These are phyloP conservation scores for Yamadazyma diddensiae DNA, from an alignment of 1,139 yeast species.

Conservation along the genomic window DNA sequence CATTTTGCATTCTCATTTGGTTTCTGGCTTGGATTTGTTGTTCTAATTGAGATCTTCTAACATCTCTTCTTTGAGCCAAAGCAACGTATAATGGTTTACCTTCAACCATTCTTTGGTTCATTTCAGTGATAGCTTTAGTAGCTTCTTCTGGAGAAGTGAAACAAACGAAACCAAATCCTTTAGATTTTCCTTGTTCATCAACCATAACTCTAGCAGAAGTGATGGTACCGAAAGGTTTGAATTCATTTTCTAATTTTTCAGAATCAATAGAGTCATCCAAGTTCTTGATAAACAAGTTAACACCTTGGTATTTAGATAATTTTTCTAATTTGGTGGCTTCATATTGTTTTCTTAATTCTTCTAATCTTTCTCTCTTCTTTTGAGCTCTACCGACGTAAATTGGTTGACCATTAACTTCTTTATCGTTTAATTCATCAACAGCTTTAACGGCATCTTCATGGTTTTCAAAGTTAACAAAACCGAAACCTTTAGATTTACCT, in stretches of 20 bases:
- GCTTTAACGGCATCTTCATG: slow-evolving; percentile 91
- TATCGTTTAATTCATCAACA: slow-evolving; percentile 87
- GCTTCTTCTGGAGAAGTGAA: slow-evolving; percentile 99
- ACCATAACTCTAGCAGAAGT: slow-evolving; percentile 97
- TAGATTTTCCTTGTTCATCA: slow-evolving; percentile 91
- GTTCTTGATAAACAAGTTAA: slow-evolving; percentile 94
- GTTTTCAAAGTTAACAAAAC: slow-evolving; percentile 85
- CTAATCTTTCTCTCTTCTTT: slow-evolving; percentile 97
- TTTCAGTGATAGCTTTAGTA: slow-evolving; percentile 95
- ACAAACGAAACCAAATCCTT: slow-evolving; percentile 98
- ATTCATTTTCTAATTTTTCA: slow-evolving; percentile 88
- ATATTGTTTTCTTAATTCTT: slow-evolving; percentile 93
- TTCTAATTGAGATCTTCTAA: slow-evolving; percentile 94
- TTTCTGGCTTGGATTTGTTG: slow-evolving; percentile 98
- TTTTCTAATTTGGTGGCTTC: slow-evolving; percentile 92
- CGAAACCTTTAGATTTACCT: slow-evolving; percentile 94
- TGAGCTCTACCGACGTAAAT: slow-evolving; percentile 98
- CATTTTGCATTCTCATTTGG: slow-evolving; percentile 98
- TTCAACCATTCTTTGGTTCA: slow-evolving; percentile 95
- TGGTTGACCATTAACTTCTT: slow-evolving; percentile 79
- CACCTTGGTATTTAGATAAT: slow-evolving; percentile 94
- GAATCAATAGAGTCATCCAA: slow-evolving; percentile 91
- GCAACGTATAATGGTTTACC: slow-evolving; percentile 99
- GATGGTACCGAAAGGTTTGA: slow-evolving; percentile 89
- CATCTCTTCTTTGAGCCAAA: slow-evolving; percentile 98